Evolutionary conservation across 768 basidiomycete species (phyloP).

Genomic region (Trametes maxima): DNA sequence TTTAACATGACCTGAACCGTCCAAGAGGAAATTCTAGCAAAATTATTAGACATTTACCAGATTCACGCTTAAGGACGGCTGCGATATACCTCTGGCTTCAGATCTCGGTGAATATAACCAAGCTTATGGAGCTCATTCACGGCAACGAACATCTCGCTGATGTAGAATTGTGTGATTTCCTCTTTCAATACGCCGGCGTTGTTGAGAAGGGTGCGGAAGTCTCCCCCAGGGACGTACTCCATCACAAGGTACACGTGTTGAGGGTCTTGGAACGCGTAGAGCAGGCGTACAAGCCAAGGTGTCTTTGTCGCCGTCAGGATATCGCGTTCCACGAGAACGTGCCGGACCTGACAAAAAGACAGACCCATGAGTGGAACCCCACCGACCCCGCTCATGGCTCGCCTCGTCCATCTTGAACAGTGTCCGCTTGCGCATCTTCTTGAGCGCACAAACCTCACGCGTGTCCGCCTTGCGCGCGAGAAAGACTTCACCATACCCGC

Average conservation of each 20-base stretch:
- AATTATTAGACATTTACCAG: background rate
- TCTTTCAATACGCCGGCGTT: constrained; percentile 98
- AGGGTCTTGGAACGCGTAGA: constrained; percentile 97
- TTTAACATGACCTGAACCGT: constrained; percentile 95
- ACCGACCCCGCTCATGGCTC: constrained; percentile 15
- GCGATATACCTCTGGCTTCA: constrained; percentile 87
- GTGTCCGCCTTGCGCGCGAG: constrained; percentile 94
- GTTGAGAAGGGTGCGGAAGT: constrained; percentile 96
- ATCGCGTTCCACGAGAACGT: constrained; percentile 96
- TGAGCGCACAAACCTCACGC: constrained; percentile 94
- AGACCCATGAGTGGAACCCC: background rate
- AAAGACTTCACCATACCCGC: constrained; percentile 98
- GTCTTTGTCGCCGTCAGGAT: constrained; percentile 97
- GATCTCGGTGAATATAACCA: constrained; percentile 97
- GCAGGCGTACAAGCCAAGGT: constrained; percentile 91
- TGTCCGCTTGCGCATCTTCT: constrained; percentile 96
- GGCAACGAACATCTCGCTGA: constrained; percentile 95
- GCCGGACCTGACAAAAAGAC: constrained; percentile 74
- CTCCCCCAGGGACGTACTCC: constrained; percentile 99
- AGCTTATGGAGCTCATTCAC: constrained; percentile 95
- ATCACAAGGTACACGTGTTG: constrained; percentile 94
- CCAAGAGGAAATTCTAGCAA: constrained; percentile 91
- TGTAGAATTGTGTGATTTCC: constrained; percentile 95
- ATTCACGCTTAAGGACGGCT: background rate
- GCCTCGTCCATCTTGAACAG: constrained; percentile 99